A percentile compares a stretch with the other conserved stretches of the same genome.
These are phyloP conservation scores for Neurospora tetrasperma DNA, from an alignment of 495 filamentous ascomycete genomes.

Conservation along the genomic window DNA sequence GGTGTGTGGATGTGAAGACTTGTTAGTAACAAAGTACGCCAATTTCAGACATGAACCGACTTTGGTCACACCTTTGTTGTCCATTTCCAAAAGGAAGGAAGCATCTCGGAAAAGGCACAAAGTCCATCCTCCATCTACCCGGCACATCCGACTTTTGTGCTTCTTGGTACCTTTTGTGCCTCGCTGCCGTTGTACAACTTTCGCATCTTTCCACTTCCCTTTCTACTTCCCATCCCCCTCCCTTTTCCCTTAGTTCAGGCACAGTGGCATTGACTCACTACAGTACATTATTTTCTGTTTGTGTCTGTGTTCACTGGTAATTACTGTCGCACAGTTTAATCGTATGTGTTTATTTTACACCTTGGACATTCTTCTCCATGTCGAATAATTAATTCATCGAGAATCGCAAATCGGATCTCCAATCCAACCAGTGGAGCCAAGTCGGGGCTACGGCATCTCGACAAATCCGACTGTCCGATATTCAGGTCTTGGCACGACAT, in stretches of 20 bases:
- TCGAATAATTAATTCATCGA: background rate
- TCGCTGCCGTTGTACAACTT: background rate
- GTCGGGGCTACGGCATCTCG: background rate
- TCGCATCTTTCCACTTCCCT: too few species aligned
- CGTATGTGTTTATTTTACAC: too few species aligned
- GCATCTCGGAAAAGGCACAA: too few species aligned
- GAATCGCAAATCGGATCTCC: background rate
- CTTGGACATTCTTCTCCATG: too few species aligned
- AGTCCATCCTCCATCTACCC: background rate
- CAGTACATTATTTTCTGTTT: too few species aligned
- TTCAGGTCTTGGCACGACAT: slow-evolving; percentile 2
- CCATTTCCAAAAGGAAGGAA: too few species aligned
- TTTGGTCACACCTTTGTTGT: too few species aligned
- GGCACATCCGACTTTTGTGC: background rate
- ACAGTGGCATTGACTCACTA: background rate
- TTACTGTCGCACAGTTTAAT: background rate
- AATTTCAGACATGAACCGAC: too few species aligned
- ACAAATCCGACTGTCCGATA: background rate
- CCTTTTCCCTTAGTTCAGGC: background rate
- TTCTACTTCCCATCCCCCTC: background rate
- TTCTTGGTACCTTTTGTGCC: background rate
- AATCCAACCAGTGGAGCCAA: background rate
- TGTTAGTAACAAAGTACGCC: too few species aligned
- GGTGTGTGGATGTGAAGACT: too few species aligned
- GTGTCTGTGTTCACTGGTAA: background rate